Base-by-base conservation (phyloP, 495 filamentous ascomycete species). In the Chaetomium fimeti region DNA sequence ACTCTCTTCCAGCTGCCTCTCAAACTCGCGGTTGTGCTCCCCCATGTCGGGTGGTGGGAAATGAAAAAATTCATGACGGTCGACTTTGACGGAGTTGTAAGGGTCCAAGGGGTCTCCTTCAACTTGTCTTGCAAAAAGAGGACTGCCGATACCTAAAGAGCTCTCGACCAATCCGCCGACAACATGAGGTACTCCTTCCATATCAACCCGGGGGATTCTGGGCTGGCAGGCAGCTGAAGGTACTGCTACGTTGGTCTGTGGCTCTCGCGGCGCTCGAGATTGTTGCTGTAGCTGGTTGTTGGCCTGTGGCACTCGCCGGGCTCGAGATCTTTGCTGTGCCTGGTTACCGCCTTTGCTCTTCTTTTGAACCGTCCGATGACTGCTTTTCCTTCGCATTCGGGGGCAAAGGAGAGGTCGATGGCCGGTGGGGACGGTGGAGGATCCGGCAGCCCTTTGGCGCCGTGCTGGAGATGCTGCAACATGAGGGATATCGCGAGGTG, bases 21-120 rank as follows among this genome's bases (percentile, higher is more conserved):
- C 54, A 25, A 62, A 48, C 22, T 58, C 45, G 42, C 58, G 53
- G 18, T 66, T 68, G 6, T 12, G 2, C 0, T 62, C 58, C 5
- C n/a, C 12, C 53, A 66, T 62, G 27, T 66, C 59, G 24, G 59
- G 58, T 20, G 52, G 29, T 13, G 64, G 64, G 49, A 52, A 66
- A 16, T 45, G 20, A 13, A 27, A 51, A 13, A 40, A 57, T 0
- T 11, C 2, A 51, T 51, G 61, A 3, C 53, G 42, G 1, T 3
- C 5, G 13, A 51, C 42, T 9, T 38, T 16, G 51, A 47, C 2
- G 6, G 16, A 18, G 24, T 54, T 52, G 29, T 24, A 40, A 11
- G n/a, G 1, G 8, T 51, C 59, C n/a, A 47, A 25, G 2, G 13
- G 29, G 22, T 52, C n/a, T 1, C 24, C 47, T 18, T 24, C 16